These are phyloP conservation scores for Fusarium armeniacum DNA, from an alignment of 2,329 filamentous ascomycete species.

Conservation along the genomic window DNA sequence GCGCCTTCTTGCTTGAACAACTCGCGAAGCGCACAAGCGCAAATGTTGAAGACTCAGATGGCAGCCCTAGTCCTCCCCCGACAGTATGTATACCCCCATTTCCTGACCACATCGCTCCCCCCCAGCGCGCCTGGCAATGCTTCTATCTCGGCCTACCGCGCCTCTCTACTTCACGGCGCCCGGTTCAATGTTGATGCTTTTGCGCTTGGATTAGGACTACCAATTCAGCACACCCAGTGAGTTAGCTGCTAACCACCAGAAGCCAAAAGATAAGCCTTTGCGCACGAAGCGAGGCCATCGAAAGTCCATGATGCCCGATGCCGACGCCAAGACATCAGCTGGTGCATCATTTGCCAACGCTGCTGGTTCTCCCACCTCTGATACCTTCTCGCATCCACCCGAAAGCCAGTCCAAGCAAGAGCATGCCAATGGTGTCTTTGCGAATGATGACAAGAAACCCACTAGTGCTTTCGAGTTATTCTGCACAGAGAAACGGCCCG, in stretches of 20 bases:
- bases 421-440: constrained; percentile 59
- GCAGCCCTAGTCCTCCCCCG: constrained; percentile 82
- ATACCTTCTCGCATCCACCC: constrained; percentile 58
- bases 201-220: constrained; percentile 54
- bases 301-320: constrained; percentile 66
- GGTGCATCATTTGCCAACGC: constrained; percentile 63
- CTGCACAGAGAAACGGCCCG: constrained; percentile 64
- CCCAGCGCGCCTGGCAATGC: constrained; percentile 37
- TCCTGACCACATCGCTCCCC: constrained; percentile 7
- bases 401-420: constrained; percentile 52
- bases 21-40: constrained; percentile 80
- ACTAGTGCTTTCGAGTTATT: constrained; percentile 68
- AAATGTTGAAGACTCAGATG: constrained; percentile 83
- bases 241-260: constrained; percentile 55
- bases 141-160: constrained; percentile 33
- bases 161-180: constrained; percentile 38
- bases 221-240: constrained; percentile 52
- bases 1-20: constrained; percentile 80
- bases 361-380: constrained; percentile 64
- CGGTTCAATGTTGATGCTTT: constrained; percentile 54
- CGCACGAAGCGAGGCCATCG: constrained; percentile 80
- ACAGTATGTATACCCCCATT: constrained; percentile 72
- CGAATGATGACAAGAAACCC: constrained; percentile 59
- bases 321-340: constrained; percentile 58
- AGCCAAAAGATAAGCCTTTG: constrained; percentile 84